These are phyloP conservation scores for Carpinus fangiana DNA, from an alignment of 306 rosid genomes.

Conservation along the genomic window DNA sequence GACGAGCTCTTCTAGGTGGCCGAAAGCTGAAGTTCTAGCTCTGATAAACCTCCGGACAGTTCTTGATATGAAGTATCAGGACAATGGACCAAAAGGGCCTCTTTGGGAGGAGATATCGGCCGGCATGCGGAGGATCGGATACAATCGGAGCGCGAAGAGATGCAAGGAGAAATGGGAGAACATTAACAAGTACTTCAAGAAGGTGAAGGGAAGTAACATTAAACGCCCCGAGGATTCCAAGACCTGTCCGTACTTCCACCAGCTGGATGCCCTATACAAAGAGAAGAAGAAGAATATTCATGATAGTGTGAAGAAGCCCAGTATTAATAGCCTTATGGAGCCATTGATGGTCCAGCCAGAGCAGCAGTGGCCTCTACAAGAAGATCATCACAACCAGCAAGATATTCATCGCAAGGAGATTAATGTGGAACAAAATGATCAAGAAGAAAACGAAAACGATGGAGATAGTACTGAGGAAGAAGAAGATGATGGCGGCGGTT, in stretches of 20 bases:
- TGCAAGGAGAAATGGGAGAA: conserved; percentile 99
- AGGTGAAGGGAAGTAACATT: conserved; percentile 70
- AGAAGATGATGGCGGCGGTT: conserved; percentile 40
- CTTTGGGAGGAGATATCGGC: conserved; percentile 90
- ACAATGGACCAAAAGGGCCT: conserved; percentile 76
- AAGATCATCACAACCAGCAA: conserved; percentile 4
- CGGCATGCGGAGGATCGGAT: conserved; percentile 70
- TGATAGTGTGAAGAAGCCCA: conserved; percentile 21
- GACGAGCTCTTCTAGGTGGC: conserved; percentile 59
- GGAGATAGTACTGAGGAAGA: conserved; percentile 48
- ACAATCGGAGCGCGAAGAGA: conserved; percentile 69
- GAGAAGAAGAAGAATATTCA: conserved; percentile 38
- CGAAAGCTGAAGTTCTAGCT: conserved; percentile 67
- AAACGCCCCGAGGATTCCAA: conserved; percentile 69
- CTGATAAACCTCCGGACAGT: conserved; percentile 58
- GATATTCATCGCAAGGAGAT: conserved; percentile 19
- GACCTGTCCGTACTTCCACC: conserved; percentile 81
- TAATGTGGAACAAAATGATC: conserved; percentile 26
- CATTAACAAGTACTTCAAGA: conserved; percentile 94
- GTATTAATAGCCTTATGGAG: conserved; percentile 38
- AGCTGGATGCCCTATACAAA: conserved; percentile 71
- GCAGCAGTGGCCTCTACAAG: conserved; percentile 67
- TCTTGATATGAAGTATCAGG: conserved; percentile 70
- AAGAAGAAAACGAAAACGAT: conserved; percentile 20
- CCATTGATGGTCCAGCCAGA: conserved; percentile 86